Percentiles rank a stretch among this genome's conserved stretches.
Conservation (phyloP, 352 stramenopile species). For the Pythium rishiriense region DNA sequence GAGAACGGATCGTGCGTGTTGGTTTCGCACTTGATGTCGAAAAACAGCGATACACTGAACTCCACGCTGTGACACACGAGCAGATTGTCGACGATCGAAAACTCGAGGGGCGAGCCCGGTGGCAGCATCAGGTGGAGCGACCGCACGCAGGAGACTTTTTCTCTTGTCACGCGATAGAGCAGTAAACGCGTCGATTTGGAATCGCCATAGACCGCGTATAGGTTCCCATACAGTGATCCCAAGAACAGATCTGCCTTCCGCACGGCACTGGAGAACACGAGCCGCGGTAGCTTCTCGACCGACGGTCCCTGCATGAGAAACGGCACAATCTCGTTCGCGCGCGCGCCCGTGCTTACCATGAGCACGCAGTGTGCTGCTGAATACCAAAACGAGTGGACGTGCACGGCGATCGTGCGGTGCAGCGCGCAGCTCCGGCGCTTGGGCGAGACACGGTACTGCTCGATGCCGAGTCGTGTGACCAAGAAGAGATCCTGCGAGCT, state of each 20-base stretch:
- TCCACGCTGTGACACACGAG: conserved; percentile 81
- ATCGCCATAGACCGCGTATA: conserved; percentile 70
- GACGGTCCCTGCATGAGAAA: conserved; percentile 59
- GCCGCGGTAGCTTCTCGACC: conserved; percentile 65
- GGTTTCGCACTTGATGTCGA: conserved; percentile 68
- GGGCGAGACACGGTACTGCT: conserved; percentile 68
- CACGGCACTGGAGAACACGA: conserved; percentile 72
- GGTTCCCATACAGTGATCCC: conserved; percentile 62
- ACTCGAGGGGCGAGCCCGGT: conserved; percentile 51
- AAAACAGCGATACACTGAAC: conserved; percentile 81
- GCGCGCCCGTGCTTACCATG: conserved; percentile 66
- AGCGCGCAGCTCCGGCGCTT: conserved; percentile 60
- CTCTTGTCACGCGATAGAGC: conserved; percentile 65
- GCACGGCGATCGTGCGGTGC: conserved; percentile 55
- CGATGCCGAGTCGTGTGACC: conserved; percentile 70
- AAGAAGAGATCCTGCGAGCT: conserved; percentile 78
- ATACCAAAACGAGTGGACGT: conserved; percentile 81
- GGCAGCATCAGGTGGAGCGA: conserved; percentile 76
- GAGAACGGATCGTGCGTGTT: conserved; percentile 69
- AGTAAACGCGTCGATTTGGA: conserved; percentile 59
- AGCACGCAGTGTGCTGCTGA: conserved; percentile 55
- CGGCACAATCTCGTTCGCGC: conserved; percentile 77
- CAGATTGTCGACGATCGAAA: conserved; percentile 83
- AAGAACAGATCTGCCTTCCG: conserved; percentile 55
- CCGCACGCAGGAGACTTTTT: conserved; percentile 70